Percentiles rank a stretch among this genome's conserved stretches.
phyloP scores from a whole-genome alignment of 805 yeast genomes.

The Yarrowia alimentaria region DNA sequence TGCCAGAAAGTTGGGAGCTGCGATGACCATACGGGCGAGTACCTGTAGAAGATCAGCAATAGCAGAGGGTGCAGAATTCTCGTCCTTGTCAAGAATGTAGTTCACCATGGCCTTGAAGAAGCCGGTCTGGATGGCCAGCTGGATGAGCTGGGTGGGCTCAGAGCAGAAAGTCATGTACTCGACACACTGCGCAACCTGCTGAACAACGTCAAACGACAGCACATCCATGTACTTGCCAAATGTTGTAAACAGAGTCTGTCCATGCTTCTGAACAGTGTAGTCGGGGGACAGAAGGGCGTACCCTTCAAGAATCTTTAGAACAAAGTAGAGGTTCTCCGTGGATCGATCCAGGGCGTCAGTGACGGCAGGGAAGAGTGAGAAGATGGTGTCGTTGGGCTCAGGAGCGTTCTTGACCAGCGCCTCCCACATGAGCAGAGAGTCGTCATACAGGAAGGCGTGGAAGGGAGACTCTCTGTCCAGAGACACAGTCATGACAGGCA shows the following conservation, averaged over 20 bases:
- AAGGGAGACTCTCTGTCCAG: constrained; percentile 61
- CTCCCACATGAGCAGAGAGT: constrained; percentile 85
- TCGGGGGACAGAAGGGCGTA: constrained; percentile 39
- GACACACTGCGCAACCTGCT: constrained; percentile 34
- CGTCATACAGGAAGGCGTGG: constrained; percentile 67
- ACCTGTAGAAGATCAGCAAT: constrained; percentile 35
- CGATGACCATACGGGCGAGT: constrained; percentile 35
- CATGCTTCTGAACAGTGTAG: constrained; percentile 25
- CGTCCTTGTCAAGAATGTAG: constrained; percentile 17
- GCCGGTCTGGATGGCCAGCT: constrained; percentile 29
- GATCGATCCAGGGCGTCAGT: constrained; percentile 61
- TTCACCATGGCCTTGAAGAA: constrained; percentile 29
- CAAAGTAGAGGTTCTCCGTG: constrained; percentile 46
- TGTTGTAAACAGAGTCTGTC: constrained; percentile 21
- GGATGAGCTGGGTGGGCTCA: constrained; percentile 24
- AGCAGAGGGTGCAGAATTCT: constrained; percentile 37
- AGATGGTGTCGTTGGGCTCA: constrained; percentile 42
- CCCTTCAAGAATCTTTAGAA: constrained; percentile 40
- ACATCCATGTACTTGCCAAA: constrained; percentile 28
- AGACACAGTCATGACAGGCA: constrained; percentile 62
- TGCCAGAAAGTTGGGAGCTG: constrained; percentile 32
- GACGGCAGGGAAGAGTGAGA: constrained; percentile 51
- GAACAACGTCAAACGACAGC: constrained; percentile 30
- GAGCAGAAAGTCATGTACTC: constrained; percentile 33
- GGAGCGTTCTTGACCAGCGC: constrained; percentile 64